phyloP scores from a whole-genome alignment of 352 stramenopile genomes.

The Thalassiosira mediterranea region DNA sequence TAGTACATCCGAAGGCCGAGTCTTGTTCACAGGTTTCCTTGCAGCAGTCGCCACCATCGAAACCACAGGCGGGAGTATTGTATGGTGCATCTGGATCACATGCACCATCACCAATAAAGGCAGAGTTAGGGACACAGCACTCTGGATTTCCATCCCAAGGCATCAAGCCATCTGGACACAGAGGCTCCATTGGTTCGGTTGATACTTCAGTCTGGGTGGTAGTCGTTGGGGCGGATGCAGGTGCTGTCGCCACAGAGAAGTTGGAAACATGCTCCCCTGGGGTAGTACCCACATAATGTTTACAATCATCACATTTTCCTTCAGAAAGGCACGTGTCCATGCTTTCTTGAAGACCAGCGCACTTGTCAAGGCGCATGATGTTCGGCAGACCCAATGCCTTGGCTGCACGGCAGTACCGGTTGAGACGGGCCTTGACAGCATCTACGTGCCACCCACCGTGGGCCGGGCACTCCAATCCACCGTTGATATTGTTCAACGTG shows the following conservation, averaged over 20 bases:
- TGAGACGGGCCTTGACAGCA: constrained; percentile 55
- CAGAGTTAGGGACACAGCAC: constrained; percentile 49
- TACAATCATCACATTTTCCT: constrained; percentile 16
- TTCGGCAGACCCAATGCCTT: constrained; percentile 6
- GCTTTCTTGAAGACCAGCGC: constrained; percentile 4
- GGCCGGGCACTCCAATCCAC: constrained; percentile 1
- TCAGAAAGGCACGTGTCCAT: constrained; percentile 14
- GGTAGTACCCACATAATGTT: neutral
- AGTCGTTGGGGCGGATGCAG: neutral
- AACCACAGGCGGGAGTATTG: constrained; percentile 50
- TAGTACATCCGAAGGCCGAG: constrained; percentile 33
- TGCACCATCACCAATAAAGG: constrained; percentile 52
- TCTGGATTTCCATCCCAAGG: constrained; percentile 2
- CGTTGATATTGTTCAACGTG: constrained; percentile 12
- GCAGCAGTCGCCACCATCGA: constrained; percentile 51
- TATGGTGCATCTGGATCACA: constrained; percentile 46
- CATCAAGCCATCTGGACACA: neutral
- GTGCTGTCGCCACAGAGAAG: neutral
- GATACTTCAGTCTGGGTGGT: neutral
- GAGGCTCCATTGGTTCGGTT: neutral
- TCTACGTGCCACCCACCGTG: constrained; percentile 40
- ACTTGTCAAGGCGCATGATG: constrained; percentile 18
- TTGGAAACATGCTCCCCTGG: neutral
- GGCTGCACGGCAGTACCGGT: constrained; percentile 51
- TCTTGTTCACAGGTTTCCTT: constrained; percentile 50